Evolutionary conservation across 2,329 filamentous ascomycete species (phyloP).

Genomic region (Fusarium camptoceras): DNA sequence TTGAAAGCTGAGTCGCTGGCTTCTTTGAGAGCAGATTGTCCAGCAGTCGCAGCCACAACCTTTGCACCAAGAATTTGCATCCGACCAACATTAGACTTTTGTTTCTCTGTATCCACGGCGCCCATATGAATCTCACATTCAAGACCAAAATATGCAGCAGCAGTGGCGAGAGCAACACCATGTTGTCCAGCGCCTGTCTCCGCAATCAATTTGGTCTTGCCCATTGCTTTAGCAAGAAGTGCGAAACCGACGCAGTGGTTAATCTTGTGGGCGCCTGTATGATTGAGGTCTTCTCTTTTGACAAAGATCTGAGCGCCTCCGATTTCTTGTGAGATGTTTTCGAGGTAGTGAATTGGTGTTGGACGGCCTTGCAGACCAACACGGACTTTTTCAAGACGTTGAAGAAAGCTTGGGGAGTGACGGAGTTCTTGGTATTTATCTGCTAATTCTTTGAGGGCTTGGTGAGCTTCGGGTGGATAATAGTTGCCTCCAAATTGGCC

Average conservation of each 20-base stretch:
- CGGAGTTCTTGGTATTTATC: slow-evolving; percentile 3
- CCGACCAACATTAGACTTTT: slow-evolving; percentile 14
- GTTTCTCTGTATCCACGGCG: slow-evolving; percentile 1
- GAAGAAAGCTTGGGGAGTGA: background rate
- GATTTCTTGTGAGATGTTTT: background rate
- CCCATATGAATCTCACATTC: slow-evolving; percentile 20
- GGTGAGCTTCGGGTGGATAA: slow-evolving; percentile 1
- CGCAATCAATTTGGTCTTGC: slow-evolving; percentile 2
- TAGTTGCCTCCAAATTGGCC: slow-evolving; percentile 9
- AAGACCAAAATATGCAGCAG: slow-evolving; percentile 5
- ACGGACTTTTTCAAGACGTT: slow-evolving; percentile 2
- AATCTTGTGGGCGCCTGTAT: slow-evolving; percentile 16
- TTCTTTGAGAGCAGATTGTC: slow-evolving; percentile 14
- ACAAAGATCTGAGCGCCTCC: slow-evolving; percentile 9
- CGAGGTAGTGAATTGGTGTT: background rate
- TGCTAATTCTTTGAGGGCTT: background rate
- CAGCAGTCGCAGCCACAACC: background rate
- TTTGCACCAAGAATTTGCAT: slow-evolving; percentile 3
- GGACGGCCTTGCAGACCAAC: slow-evolving; percentile 3
- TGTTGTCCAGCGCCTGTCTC: slow-evolving; percentile 19
- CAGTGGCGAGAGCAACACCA: slow-evolving; percentile 14
- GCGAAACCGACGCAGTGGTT: slow-evolving; percentile 21
- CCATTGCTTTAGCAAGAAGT: slow-evolving; percentile 18
- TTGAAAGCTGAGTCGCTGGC: slow-evolving; percentile 14
- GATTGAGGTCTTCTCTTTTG: slow-evolving; percentile 9